phyloP scores from a whole-genome alignment of 2,329 filamentous ascomycete species.

The Plectosphaerella cucumerina region DNA sequence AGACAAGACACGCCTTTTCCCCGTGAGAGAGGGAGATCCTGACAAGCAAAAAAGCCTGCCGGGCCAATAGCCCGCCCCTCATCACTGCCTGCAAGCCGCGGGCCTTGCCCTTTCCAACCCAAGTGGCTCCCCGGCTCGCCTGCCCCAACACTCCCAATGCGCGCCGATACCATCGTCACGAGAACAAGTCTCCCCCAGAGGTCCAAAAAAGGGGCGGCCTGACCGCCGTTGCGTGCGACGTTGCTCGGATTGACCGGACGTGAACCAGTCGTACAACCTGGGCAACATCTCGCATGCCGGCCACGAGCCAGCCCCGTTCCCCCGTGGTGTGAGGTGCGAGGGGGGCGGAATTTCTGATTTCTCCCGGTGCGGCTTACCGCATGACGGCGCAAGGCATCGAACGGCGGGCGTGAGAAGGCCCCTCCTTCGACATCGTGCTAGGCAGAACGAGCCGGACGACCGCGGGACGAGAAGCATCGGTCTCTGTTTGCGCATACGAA shows the following conservation, averaged over 20 bases:
- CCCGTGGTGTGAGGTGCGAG: no score
- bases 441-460: background rate
- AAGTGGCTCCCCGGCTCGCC: background rate
- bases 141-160: background rate
- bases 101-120: background rate
- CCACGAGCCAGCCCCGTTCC: background rate
- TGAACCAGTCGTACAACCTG: constrained; percentile 1
- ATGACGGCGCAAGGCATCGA: background rate
- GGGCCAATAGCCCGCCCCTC: background rate
- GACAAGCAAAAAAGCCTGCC: background rate
- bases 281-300: background rate
- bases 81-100: background rate
- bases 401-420: background rate
- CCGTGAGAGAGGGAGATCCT: background rate
- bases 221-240: background rate
- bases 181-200: background rate
- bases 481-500: no score
- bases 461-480: no score
- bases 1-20: background rate
- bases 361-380: background rate
- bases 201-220: background rate
- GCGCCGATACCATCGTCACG: background rate
- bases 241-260: background rate
- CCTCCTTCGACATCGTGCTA: background rate
- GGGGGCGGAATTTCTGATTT: background rate